phyloP scores from a whole-genome alignment of 352 stramenopile genomes.

The Pythium apleroticum region DNA sequence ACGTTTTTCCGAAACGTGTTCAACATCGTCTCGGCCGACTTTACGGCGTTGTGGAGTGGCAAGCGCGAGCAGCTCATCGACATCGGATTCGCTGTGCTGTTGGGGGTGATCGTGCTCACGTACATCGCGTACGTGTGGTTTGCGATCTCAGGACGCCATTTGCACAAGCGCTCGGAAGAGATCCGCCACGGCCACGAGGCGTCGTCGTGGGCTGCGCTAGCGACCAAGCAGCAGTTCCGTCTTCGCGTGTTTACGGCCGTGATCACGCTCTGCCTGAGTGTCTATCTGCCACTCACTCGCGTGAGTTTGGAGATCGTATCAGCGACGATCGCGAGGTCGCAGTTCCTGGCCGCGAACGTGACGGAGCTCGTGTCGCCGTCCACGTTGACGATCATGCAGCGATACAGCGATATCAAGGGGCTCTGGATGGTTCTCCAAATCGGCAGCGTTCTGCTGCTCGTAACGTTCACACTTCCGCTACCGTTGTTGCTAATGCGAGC shows the following conservation, averaged over 20 bases:
- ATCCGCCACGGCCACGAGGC: constrained; percentile 49
- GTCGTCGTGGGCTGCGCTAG: constrained; percentile 35
- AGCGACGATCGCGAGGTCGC: background rate
- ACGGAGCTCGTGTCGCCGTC: constrained; percentile 13
- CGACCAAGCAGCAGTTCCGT: constrained; percentile 33
- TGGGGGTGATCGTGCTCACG: constrained; percentile 27
- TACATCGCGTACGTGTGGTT: constrained; percentile 51
- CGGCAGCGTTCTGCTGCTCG: constrained; percentile 29
- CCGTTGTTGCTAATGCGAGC: constrained; percentile 32
- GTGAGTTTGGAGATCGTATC: constrained; percentile 39
- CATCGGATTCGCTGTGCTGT: constrained; percentile 28
- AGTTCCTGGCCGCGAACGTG: background rate
- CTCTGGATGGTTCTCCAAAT: constrained; percentile 32
- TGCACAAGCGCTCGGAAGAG: constrained; percentile 42
- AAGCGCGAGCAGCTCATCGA: constrained; percentile 24
- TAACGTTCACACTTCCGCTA: constrained; percentile 41
- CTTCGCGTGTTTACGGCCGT: constrained; percentile 31
- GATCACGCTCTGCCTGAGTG: constrained; percentile 40
- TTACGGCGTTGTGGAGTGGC: constrained; percentile 23
- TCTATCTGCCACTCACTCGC: constrained; percentile 47
- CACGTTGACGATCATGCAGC: constrained; percentile 15
- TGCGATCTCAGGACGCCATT: constrained; percentile 30
- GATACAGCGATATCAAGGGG: background rate
- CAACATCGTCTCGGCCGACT: constrained; percentile 35
- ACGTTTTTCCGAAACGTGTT: constrained; percentile 26